A percentile compares a stretch with the other conserved stretches of the same genome.
Conservation (phyloP, 2,329 filamentous ascomycete species). For the Septoria petroselini region DNA sequence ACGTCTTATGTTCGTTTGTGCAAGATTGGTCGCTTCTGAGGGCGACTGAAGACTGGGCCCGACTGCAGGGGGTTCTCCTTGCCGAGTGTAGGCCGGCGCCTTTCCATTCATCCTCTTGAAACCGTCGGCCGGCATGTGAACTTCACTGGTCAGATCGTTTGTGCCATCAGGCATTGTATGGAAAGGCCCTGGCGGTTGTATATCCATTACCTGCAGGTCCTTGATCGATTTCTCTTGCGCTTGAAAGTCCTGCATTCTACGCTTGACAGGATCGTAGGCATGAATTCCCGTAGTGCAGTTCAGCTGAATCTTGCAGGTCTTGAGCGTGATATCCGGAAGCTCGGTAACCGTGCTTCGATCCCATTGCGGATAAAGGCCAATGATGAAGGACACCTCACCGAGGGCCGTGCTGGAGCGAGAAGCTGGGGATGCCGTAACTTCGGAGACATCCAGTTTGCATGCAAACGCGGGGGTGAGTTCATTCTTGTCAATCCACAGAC, state of each 20-base stretch:
- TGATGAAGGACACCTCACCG: neutral
- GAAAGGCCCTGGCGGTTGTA: slow-evolving; percentile 1
- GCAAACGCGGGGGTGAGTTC: neutral
- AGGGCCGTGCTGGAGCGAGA: neutral
- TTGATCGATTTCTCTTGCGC: neutral
- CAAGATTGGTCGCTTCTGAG: neutral
- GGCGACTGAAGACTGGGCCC: neutral
- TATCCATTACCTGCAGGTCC: neutral
- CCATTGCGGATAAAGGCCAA: slow-evolving; percentile 5
- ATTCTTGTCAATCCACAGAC: neutral
- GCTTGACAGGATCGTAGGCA: neutral
- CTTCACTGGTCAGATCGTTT: neutral
- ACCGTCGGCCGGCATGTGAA: too few relatives aligned
- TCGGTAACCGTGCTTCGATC: neutral
- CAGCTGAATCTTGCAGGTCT: neutral
- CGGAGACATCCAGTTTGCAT: neutral
- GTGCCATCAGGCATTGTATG: neutral
- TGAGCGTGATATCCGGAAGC: slow-evolving; percentile 1
- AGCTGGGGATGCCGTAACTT: neutral
- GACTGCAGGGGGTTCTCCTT: neutral
- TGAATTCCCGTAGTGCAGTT: neutral
- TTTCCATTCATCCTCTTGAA: neutral
- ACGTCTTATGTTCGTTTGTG: neutral
- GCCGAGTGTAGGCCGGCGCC: neutral
- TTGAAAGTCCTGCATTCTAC: neutral